Conservation (phyloP, 2,329 filamentous ascomycete species). For the Pseudogymnoascus sp. region DNA sequence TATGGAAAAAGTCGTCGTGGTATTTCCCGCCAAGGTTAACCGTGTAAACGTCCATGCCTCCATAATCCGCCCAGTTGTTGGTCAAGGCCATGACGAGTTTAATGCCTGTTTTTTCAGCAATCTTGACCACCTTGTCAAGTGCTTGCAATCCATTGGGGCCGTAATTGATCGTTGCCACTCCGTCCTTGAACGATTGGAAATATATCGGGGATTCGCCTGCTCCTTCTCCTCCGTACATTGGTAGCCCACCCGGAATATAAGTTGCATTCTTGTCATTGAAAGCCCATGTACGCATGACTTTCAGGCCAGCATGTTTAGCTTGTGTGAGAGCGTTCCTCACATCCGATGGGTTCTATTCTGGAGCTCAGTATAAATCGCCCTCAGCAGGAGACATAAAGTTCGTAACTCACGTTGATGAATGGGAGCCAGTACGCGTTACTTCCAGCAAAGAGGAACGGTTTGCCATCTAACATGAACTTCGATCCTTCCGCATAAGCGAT, state of each 20-base stretch:
- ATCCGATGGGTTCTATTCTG: not conserved
- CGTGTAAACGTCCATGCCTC: constrained; percentile 51
- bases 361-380: constrained; percentile 29
- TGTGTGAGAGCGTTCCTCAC: constrained; percentile 34
- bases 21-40: constrained; percentile 39
- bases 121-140: constrained; percentile 44
- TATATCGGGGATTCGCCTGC: constrained; percentile 20
- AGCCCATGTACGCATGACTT: constrained; percentile 48
- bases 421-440: constrained; percentile 50
- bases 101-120: constrained; percentile 39
- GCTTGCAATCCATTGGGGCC: constrained; percentile 26
- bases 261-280: constrained; percentile 49
- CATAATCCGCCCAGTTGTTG: constrained; percentile 52
- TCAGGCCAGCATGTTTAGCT: constrained; percentile 31
- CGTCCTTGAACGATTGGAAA: constrained; percentile 19
- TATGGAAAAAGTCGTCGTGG: constrained; percentile 36
- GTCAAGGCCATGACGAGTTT: constrained; percentile 47
- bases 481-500: constrained; percentile 42
- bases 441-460: constrained; percentile 48
- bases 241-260: constrained; percentile 35
- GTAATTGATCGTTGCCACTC: constrained; percentile 27
- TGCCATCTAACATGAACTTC: constrained; percentile 44
- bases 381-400: constrained; percentile 27
- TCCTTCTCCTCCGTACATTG: constrained; percentile 37
- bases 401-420: constrained; percentile 38